Evolutionary conservation across 345 rosid genomes (phyloP), one percentile per base, ranked within the genome.

Genomic region (Eucalyptus microcorys): DNA sequence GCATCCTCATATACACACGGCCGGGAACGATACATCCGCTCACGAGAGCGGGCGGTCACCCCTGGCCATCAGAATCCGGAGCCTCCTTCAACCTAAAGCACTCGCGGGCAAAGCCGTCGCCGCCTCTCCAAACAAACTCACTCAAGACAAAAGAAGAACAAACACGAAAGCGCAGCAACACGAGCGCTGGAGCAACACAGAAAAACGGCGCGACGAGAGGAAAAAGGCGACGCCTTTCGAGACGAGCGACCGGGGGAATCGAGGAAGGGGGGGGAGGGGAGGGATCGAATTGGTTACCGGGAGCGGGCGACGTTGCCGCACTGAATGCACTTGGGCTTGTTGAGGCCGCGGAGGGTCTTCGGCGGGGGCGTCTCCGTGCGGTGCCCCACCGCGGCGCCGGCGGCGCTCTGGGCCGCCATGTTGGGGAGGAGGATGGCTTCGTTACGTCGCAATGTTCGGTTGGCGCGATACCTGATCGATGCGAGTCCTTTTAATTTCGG

Each of bases 221-320:
- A 85, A 61, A 43, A 86, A 48, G 21, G 57, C 87, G 24, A 85
- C 53, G 37, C 42, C 55, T 47, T 85, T 17, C 84, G 47, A 40
- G 14, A 40, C 84, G 6, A 76, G 55, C 49, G 48, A 19, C n/a
- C 22, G 37, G 57, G 57, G 57, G 32, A 49, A 24, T 48, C 27
- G 32, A 32, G 15, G 49, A 40, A 68, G 22, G 22, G 7, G 30
- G 8, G 22, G 10, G 55, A 3, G 26, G 24, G 57, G 57, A 52
- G 57, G 57, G 57, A 52, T 52, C 40, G 57, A 30, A 40, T 59
- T 17, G 40, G 47, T 61, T 90, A 94, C 99, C 99, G 95, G 88
- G 99, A 98, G 84, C 99, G 99, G 89, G 99, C 99, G 87, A 98
- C 99, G 92, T 98, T 97, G 90, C 99, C 99, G 86, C 99, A 97